Conservation (phyloP, 2,329 filamentous ascomycete species). For the Ceratocystis papillata region DNA sequence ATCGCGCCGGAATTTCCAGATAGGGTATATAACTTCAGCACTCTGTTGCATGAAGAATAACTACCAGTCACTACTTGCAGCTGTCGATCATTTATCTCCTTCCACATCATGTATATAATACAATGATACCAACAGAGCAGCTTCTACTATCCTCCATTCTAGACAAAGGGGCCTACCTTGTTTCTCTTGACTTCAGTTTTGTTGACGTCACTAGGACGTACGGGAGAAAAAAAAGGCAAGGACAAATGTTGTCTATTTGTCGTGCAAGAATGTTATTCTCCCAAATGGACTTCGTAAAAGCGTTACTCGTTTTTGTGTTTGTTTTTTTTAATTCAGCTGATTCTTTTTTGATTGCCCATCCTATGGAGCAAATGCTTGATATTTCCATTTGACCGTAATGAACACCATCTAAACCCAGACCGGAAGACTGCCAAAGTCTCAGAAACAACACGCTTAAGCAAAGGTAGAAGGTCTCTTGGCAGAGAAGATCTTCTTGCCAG, state of each 20-base stretch:
- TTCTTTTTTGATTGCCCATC: slow-evolving; percentile 25
- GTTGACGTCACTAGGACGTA: neutral
- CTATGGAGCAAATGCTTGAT: slow-evolving; percentile 41
- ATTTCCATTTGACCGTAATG: slow-evolving; percentile 50
- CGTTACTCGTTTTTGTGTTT: slow-evolving; percentile 19
- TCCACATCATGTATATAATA: no score
- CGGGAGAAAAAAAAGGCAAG: neutral
- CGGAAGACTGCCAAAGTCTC: slow-evolving; percentile 35
- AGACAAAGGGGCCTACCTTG: neutral
- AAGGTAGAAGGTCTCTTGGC: slow-evolving; percentile 92
- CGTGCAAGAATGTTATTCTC: neutral
- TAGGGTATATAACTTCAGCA: no score
- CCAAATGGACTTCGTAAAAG: slow-evolving; percentile 20
- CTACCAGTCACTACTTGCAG: no score
- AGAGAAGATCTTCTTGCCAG: slow-evolving; percentile 83
- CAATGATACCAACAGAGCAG: no score
- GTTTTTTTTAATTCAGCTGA: slow-evolving; percentile 25
- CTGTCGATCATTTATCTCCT: no score
- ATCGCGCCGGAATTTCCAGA: no score
- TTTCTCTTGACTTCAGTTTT: neutral
- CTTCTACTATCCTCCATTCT: no score
- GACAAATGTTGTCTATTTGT: neutral
- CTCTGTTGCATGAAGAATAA: no score
- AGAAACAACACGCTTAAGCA: slow-evolving; percentile 62
- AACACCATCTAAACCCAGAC: slow-evolving; percentile 49